Base-by-base conservation (phyloP, 495 filamentous ascomycete species). In the Cercophora scortea region DNA sequence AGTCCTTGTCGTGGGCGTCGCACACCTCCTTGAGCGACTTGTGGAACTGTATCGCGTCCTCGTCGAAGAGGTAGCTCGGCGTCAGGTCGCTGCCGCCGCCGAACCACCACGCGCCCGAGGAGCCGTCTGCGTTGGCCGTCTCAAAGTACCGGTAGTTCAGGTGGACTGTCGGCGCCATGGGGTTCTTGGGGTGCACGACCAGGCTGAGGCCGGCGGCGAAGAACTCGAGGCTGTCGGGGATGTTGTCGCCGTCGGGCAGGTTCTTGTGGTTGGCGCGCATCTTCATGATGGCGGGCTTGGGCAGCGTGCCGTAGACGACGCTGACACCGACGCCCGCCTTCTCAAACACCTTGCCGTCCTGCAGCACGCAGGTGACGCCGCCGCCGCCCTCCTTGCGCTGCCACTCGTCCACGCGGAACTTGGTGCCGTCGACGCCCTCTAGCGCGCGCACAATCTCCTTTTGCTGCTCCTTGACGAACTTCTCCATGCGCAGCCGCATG, bases 81-180 rank as follows among this genome's bases (percentile, higher is more conserved):
- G 93, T 99, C 47, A 99, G 70, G 72, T 99, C 93, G 6, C 87
- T 90, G 32, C 93, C 93, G 18, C 93, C 93, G 42, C 93, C 93
- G 56, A 95, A 99, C 93, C 93, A 99, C 94, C 94, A 99, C 1
- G 86, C 79, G 45, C 89, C 84, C 13, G 87, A 82, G 6, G 75
- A 78, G 8, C 86, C 87, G 55, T 86, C 81, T 8, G 78, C 70
- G 53, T 87, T 87, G 61, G 84, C 83, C 7, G 93, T 99, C 75
- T 99, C 93, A 64, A 99, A 99, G 74, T 99, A 99, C 4, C 93
- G 81, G 76, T 99, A 99, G 75, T 99, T 99, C 54, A 99, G 77
- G 68, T 99, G 93, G 17, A 99, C 91, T 0, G 93, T 99, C 0
- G 93, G 93, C 16, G 91, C 92, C 85, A 94, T 95, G 25, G 93